These are phyloP conservation scores for Sequoia sempervirens DNA, from an alignment of 75 land plant genomes.

Conservation along the genomic window DNA sequence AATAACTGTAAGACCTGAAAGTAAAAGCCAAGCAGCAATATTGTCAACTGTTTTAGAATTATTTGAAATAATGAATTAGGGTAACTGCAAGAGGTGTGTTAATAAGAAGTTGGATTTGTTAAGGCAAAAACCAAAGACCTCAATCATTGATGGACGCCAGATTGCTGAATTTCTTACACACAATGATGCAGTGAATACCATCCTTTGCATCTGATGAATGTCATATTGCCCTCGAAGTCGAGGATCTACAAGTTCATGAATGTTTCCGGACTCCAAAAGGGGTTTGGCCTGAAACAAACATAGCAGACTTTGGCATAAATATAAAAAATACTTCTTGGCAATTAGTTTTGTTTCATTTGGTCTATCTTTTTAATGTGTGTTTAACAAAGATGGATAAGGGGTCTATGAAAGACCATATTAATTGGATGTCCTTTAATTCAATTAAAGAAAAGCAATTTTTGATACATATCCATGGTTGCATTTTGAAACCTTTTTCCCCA, in stretches of 20 bases:
- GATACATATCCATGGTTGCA: neutral
- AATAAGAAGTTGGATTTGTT: neutral
- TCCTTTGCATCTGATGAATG: conserved; percentile 42
- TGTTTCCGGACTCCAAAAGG: conserved; percentile 51
- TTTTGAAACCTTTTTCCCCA: neutral
- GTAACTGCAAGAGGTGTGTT: neutral
- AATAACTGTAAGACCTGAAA: conserved; percentile 9
- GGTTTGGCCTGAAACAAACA: conserved; percentile 68
- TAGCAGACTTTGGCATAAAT: neutral
- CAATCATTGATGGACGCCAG: conserved; percentile 75
- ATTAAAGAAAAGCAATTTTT: neutral
- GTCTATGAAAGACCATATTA: neutral
- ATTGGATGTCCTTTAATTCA: neutral
- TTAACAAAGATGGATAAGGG: neutral
- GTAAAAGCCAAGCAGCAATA: neutral
- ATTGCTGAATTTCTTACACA: conserved; percentile 68
- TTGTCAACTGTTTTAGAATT: neutral
- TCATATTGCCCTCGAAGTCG: conserved; percentile 54
- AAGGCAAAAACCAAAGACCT: conserved; percentile 38
- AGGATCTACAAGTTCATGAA: conserved; percentile 62
- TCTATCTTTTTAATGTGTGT: neutral
- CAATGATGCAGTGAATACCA: conserved; percentile 47
- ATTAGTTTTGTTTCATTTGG: neutral
- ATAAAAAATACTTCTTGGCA: neutral
- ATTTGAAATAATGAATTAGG: neutral